Evolutionary conservation across 2,329 filamentous ascomycete species (phyloP), one percentile per base, ranked within the genome.

Genomic region (Aspergillus unguis): DNA sequence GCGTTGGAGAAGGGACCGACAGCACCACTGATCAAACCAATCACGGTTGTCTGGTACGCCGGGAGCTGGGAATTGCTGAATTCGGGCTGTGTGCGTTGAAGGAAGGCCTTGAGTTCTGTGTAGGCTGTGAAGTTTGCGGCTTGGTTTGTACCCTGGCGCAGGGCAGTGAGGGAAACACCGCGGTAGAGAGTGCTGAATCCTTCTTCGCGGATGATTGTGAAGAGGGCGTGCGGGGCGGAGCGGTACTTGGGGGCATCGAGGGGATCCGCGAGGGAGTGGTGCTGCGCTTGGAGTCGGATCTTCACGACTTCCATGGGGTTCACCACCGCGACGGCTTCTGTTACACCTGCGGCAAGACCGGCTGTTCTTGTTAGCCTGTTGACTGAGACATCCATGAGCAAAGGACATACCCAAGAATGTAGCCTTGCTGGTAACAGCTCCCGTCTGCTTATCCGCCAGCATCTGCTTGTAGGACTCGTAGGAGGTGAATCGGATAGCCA

Each of bases 281-380:
- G 90, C 77, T 99, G 94, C 4, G 92, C 92, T 80, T 99, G 94
- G 62, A 99, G 83, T 44, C 94, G 88, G 70, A 99, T 99, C 83
- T 99, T 99, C 75, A 99, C 85, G 57, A 99, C 94, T 78, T 99
- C 94, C 94, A 99, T 99, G 5, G 94, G 94, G 29, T 92, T 96
- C 52, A 99, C 94, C 47, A 99, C 90, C 44, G 89, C 87, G 41
- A 99, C 92, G 59, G 94, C 94, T 81, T 99, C 94, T 23, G 94
- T 97, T 17, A 99, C 85, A 74, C 94, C 94, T 27, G 94, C 94
- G 26, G 88, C 84, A 42, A 99, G 85, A 68, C 94, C 94, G 63
- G 94, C 90, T 85, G 32, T 49, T 36, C 8, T 38, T 25, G 32
- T 61, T 48, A 57, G 55, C 17, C 17, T 25, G 29, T 41, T n/a